Evolutionary conservation across 1,284 basidiomycete species (phyloP).

Genomic region (Porodaedalea pini): DNA sequence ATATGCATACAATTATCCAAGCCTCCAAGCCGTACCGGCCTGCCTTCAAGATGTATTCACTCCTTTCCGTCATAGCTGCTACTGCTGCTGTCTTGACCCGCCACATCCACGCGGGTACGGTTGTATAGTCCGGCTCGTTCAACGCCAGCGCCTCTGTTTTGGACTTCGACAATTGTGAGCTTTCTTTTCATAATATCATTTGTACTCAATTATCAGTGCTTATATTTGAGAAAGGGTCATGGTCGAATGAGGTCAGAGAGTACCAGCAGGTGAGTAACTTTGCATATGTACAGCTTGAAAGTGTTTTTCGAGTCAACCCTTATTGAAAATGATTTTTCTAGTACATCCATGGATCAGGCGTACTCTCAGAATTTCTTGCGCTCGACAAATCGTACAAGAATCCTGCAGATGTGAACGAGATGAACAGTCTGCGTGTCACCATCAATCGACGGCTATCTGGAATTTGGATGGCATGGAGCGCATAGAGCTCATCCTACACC

Average conservation of each 20-base stretch:
- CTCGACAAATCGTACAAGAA: conserved; percentile 56
- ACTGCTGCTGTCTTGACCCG: too few species aligned
- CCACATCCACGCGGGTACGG: too few species aligned
- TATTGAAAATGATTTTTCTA: conserved; percentile 25
- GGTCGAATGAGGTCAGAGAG: background rate
- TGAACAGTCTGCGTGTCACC: conserved; percentile 51
- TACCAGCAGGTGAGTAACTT: background rate
- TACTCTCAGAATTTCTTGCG: conserved; percentile 54
- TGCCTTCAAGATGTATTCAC: too few species aligned
- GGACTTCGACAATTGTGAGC: too few species aligned
- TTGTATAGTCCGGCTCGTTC: too few species aligned
- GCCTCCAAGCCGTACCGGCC: too few species aligned
- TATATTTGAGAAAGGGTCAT: background rate
- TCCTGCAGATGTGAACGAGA: conserved; percentile 52
- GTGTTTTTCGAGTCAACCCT: background rate
- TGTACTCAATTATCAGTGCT: background rate
- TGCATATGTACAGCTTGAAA: background rate
- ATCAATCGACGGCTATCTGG: conserved; percentile 54
- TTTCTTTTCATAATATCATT: background rate
- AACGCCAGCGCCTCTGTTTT: too few species aligned
- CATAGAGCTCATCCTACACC: conserved; percentile 58
- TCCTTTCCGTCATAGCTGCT: too few species aligned
- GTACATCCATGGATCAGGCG: conserved; percentile 59
- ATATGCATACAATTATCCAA: too few species aligned
- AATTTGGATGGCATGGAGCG: conserved; percentile 42